Conservation (phyloP, 495 filamentous ascomycete species). For the Xylaria scruposa region DNA sequence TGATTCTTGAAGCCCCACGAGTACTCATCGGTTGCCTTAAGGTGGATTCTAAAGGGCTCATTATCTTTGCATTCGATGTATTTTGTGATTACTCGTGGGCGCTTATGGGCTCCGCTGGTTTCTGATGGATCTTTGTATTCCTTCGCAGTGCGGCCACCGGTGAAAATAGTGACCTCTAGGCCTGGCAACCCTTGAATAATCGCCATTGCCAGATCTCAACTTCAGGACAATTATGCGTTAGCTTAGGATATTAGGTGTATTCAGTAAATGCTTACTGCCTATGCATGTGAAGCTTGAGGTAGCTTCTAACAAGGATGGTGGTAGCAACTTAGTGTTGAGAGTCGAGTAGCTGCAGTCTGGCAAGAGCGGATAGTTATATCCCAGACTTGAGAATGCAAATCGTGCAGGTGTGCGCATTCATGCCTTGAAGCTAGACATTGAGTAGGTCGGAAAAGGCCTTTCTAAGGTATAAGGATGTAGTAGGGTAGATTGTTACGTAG, state of each 20-base stretch:
- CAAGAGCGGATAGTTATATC: not conserved
- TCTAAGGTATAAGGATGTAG: not conserved
- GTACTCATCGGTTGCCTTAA: slow-evolving; percentile 19
- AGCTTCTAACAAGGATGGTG: not conserved
- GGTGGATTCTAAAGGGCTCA: not conserved
- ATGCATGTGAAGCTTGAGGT: not conserved
- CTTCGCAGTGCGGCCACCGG: not conserved
- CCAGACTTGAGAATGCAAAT: not conserved
- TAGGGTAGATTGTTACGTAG: not conserved
- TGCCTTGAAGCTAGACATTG: not conserved
- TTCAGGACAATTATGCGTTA: not conserved
- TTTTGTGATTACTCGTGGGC: not conserved
- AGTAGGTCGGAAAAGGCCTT: not conserved
- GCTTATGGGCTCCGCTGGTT: not conserved
- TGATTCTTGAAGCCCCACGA: slow-evolving; percentile 1
- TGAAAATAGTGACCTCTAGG: slow-evolving; percentile 17
- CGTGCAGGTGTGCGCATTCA: not conserved
- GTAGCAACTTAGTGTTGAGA: not conserved
- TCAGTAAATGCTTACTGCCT: not conserved
- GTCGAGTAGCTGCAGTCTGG: not conserved
- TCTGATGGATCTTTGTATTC: slow-evolving; percentile 16
- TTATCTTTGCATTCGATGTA: slow-evolving; percentile 24
- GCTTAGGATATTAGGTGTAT: slow-evolving; percentile 12
- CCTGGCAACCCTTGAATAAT: slow-evolving; percentile 13
- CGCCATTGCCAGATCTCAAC: slow-evolving; percentile 10